Evolutionary conservation across 352 stramenopile genomes (phyloP).

Genomic region (Globisporangium polare): DNA sequence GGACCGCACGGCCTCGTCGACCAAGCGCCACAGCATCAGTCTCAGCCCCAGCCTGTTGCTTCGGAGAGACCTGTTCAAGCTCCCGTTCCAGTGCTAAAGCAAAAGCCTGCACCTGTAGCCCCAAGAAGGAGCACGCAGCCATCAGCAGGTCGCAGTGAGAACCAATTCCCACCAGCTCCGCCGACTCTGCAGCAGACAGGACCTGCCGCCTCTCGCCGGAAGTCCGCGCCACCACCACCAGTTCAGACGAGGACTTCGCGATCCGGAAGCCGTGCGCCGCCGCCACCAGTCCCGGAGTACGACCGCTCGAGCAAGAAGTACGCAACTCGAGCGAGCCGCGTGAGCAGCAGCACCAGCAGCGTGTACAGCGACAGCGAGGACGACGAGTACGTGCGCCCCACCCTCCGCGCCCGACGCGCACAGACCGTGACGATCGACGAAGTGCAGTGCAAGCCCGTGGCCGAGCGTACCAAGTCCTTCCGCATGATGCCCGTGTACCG

Average conservation of each 20-base stretch:
- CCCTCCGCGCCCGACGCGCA: conserved; percentile 28
- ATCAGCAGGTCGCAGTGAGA: neutral
- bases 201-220: neutral
- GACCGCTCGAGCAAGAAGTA: conserved; percentile 14
- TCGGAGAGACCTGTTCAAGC: neutral
- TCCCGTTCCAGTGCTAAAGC: neutral
- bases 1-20: conserved; percentile 27
- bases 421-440: conserved; percentile 40
- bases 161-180: neutral
- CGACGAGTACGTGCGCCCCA: conserved; percentile 15
- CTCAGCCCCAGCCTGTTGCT: neutral
- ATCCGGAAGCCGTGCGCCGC: neutral
- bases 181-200: neutral
- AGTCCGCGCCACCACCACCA: conserved; percentile 12
- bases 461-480: conserved; percentile 20
- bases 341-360: conserved; percentile 1
- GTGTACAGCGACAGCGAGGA: conserved; percentile 20
- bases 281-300: conserved; percentile 15
- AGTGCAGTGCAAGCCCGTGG: conserved; percentile 13
- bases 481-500: conserved; percentile 14
- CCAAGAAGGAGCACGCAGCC: neutral
- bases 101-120: neutral
- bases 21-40: neutral
- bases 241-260: conserved; percentile 15
- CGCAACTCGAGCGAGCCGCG: neutral